Evolutionary conservation across 1,139 yeast genomes (phyloP), one percentile per base, ranked within the genome.

Genomic region (Yamadazyma blattariae): DNA sequence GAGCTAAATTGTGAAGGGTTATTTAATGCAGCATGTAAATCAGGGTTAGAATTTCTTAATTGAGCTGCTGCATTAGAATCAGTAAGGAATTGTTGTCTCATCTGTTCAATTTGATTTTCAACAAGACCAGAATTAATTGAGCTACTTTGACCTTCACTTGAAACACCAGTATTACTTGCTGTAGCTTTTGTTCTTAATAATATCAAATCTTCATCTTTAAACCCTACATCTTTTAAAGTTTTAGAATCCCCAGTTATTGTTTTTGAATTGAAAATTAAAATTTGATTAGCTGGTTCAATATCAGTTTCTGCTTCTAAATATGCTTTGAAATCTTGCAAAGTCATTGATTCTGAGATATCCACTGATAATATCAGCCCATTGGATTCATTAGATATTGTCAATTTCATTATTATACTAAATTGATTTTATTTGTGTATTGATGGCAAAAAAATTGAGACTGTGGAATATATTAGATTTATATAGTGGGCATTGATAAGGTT

Each of bases 301-400:
- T 67, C 72, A 15, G 88, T 74, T 51, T 89, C 96, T 2, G 88
- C 81, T 45, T 82, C 88, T 6, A 90, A 56, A 45, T 84, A 81
- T 0, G 95, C 95, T 41, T 77, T 71, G 48, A 90, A 74, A 54
- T 89, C 96, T 11, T 58, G 71, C 7, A 88, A 56, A 0, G 77
- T 54, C 66, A 89, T 74, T 14, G 82, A 82, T 1, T 66, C 75
- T 2, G 89, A 77, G 3, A 82, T 70, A 36, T 82, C 89, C 1
- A 79, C 71, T 2, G 74, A 42, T 14, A 67, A 45, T 17, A 66
- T 52, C 27, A 51, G 57, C 25, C 58, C 63, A 14, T 50, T 48
- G 8, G 43, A 36, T 37, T 64, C 69, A 34, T 58, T 50, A 3
- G 69, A 58, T 7, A 70, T 54, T 3, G 69, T 66, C 13, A 70